phyloP scores from a whole-genome alignment of 2,329 filamentous ascomycete species.

The Botrytis paeoniae region DNA sequence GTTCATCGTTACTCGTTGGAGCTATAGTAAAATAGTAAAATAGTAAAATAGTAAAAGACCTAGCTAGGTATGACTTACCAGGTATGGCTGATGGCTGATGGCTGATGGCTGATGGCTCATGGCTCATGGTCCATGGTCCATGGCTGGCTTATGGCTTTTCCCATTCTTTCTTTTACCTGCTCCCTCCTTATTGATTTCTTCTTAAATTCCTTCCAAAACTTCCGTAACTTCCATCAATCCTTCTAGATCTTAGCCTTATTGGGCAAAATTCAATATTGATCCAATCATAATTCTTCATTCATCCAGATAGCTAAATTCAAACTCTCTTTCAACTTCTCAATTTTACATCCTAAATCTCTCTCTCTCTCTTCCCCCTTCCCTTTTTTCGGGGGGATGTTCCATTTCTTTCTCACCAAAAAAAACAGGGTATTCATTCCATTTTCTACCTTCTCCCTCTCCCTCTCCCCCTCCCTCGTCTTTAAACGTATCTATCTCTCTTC shows the following conservation, averaged over 20 bases:
- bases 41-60: no score
- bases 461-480: background rate
- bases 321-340: conserved; percentile 10
- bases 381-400: background rate
- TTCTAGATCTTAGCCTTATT: background rate
- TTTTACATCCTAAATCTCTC: background rate
- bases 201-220: background rate
- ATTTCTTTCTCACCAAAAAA: background rate
- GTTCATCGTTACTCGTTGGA: background rate
- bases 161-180: no score
- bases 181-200: background rate
- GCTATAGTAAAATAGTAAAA: no score
- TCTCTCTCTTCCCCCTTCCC: background rate
- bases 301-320: background rate
- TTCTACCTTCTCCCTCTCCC: background rate
- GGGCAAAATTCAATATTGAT: background rate
- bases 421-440: background rate
- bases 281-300: background rate
- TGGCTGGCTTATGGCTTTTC: no score
- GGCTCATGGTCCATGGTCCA: no score
- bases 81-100: no score
- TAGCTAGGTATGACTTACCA: background rate
- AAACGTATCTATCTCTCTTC: background rate
- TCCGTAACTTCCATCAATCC: background rate
- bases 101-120: no score